phyloP scores from a whole-genome alignment of 2,329 filamentous ascomycete genomes.

The Microthyrium microscopicum region DNA sequence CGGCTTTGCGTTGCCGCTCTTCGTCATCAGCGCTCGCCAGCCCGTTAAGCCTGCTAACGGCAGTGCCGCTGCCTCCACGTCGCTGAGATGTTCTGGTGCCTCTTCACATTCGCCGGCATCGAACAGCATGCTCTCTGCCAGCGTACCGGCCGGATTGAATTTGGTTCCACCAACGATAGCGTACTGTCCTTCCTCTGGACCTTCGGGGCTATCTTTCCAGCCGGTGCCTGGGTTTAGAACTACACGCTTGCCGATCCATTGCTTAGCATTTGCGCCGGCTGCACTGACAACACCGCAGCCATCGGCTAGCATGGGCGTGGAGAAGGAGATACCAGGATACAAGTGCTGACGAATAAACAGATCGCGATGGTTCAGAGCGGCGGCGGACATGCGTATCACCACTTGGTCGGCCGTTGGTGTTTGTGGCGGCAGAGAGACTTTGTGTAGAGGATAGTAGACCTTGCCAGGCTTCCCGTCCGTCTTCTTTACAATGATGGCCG shows the following conservation, averaged over 20 bases:
- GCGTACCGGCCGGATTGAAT: conserved; percentile 48
- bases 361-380: conserved; percentile 86
- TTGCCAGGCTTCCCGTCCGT: conserved; percentile 70
- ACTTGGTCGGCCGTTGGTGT: conserved; percentile 50
- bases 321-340: conserved; percentile 73
- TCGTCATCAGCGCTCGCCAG: conserved; percentile 72
- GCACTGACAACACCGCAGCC: conserved; percentile 59
- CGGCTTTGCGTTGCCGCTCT: conserved; percentile 45
- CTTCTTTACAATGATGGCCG: conserved; percentile 47
- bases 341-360: conserved; percentile 85
- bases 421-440: conserved; percentile 46
- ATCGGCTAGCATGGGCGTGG: conserved; percentile 64
- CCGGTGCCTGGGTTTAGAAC: conserved; percentile 62
- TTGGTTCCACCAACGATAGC: conserved; percentile 54
- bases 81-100: conserved; percentile 53
- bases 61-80: conserved; percentile 65
- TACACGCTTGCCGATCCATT: conserved; percentile 51
- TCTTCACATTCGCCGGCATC: conserved; percentile 57
- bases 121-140: conserved; percentile 57
- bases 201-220: conserved; percentile 56
- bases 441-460: conserved; percentile 57
- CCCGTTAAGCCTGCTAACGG: conserved; percentile 75
- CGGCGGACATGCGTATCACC: conserved; percentile 58
- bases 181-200: conserved; percentile 52
- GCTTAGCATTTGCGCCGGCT: conserved; percentile 38